Conservation (phyloP, 2,329 filamentous ascomycete genomes). For the Nothophaeocryptopus gaeumannii region DNA sequence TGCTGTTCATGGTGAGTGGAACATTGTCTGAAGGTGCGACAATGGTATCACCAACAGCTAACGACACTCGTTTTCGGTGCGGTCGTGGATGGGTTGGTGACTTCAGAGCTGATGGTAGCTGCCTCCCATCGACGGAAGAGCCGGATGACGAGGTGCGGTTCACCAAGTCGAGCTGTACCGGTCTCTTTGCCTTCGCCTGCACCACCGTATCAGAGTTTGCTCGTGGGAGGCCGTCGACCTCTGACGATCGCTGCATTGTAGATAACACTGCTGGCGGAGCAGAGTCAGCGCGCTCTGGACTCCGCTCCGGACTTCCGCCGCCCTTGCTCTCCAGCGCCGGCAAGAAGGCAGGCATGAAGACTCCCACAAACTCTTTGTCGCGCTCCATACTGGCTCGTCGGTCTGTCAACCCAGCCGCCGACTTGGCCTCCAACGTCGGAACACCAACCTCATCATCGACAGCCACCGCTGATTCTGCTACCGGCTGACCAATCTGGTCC, state of each 20-base stretch:
- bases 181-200: conserved; percentile 30
- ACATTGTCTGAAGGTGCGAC: conserved; percentile 37
- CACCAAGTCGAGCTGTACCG: conserved; percentile 31
- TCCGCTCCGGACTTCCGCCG: conserved; percentile 1
- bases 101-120: conserved; percentile 36
- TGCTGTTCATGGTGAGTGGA: conserved; percentile 24
- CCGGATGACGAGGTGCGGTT: conserved; percentile 36
- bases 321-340: conserved; percentile 29
- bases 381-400: conserved; percentile 27
- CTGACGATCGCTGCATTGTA: neutral
- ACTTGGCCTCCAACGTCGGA: conserved; percentile 16
- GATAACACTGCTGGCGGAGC: conserved; percentile 20
- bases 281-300: conserved; percentile 26
- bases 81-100: conserved; percentile 28
- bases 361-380: conserved; percentile 35
- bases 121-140: conserved; percentile 33
- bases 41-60: conserved; percentile 36
- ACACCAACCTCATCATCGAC: conserved; percentile 16
- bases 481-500: conserved; percentile 22
- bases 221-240: conserved; percentile 18
- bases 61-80: conserved; percentile 35
- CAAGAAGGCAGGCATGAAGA: conserved; percentile 38
- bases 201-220: conserved; percentile 31
- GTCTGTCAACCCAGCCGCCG: conserved; percentile 26
- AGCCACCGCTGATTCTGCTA: conserved; percentile 12